Conservation (phyloP, 306 rosid species). For the Cotoneaster glaucophyllus region DNA sequence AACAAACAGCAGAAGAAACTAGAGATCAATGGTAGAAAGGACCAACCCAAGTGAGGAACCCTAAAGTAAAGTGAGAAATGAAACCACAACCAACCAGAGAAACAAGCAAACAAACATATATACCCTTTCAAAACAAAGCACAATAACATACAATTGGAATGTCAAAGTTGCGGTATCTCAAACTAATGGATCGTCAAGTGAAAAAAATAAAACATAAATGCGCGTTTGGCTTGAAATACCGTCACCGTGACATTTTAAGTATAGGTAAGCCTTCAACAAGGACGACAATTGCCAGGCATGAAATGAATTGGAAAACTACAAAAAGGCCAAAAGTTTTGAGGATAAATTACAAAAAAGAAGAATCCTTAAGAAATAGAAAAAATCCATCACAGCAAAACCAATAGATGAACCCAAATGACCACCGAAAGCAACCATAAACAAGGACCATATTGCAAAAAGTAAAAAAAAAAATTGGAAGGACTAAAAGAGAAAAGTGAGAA, state of each 20-base stretch:
- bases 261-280: neutral
- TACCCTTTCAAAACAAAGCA: too few relatives aligned
- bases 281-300: neutral
- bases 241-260: neutral
- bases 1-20: neutral
- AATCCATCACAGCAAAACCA: neutral
- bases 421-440: neutral
- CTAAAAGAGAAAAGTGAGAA: conserved; percentile 6
- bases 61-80: neutral
- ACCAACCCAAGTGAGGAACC: neutral
- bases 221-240: neutral
- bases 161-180: neutral
- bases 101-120: neutral
- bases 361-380: neutral
- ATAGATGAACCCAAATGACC: neutral
- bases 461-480: neutral
- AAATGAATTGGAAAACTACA: neutral
- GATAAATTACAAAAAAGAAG: neutral
- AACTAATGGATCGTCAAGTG: too few relatives aligned
- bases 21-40: neutral
- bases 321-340: neutral
- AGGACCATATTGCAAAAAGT: neutral
- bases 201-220: neutral
- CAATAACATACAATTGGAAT: too few relatives aligned
- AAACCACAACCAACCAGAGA: neutral